These are phyloP conservation scores for Diaporthe eres DNA, from an alignment of 2,329 filamentous ascomycete species.

Conservation along the genomic window DNA sequence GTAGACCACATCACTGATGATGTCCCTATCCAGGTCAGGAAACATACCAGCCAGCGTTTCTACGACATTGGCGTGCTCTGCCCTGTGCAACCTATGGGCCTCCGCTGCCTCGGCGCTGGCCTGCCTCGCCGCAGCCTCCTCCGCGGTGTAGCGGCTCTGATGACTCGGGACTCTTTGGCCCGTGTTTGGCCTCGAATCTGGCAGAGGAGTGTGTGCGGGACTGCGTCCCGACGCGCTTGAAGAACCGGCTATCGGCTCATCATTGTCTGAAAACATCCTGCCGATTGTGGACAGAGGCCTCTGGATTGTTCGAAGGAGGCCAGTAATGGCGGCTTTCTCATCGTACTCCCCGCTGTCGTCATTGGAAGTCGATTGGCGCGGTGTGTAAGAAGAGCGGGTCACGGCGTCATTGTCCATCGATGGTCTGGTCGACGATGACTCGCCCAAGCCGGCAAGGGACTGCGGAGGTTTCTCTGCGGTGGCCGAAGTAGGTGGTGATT, in stretches of 20 bases:
- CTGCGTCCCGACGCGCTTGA: slow-evolving; percentile 54
- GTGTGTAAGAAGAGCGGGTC: slow-evolving; percentile 52
- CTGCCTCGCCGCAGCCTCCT: slow-evolving; percentile 91
- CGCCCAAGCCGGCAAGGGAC: slow-evolving; percentile 50
- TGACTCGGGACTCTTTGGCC: slow-evolving; percentile 52
- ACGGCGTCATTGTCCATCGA: slow-evolving; percentile 58
- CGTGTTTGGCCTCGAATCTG: slow-evolving; percentile 36
- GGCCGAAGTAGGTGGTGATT: slow-evolving; percentile 61
- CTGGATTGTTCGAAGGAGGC: slow-evolving; percentile 91
- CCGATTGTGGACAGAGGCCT: slow-evolving; percentile 92
- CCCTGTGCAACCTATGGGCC: slow-evolving; percentile 83
- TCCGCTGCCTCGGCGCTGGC: slow-evolving; percentile 92
- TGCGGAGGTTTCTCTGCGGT: slow-evolving; percentile 61
- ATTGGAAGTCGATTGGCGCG: slow-evolving; percentile 69
- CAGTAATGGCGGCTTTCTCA: slow-evolving; percentile 85
- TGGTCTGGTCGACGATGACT: slow-evolving; percentile 63
- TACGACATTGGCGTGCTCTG: slow-evolving; percentile 91
- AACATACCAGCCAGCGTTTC: slow-evolving; percentile 98
- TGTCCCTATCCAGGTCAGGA: slow-evolving; percentile 90
- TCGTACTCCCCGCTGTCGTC: slow-evolving; percentile 69
- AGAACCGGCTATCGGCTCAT: slow-evolving; percentile 56
- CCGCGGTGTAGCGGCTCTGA: slow-evolving; percentile 72
- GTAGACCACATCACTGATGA: slow-evolving; percentile 97
- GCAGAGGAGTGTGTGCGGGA: slow-evolving; percentile 52
- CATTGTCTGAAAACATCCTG: slow-evolving; percentile 85